Base-by-base conservation (phyloP, 2,329 filamentous ascomycete species). In the Pyrenochaeta sp. region DNA sequence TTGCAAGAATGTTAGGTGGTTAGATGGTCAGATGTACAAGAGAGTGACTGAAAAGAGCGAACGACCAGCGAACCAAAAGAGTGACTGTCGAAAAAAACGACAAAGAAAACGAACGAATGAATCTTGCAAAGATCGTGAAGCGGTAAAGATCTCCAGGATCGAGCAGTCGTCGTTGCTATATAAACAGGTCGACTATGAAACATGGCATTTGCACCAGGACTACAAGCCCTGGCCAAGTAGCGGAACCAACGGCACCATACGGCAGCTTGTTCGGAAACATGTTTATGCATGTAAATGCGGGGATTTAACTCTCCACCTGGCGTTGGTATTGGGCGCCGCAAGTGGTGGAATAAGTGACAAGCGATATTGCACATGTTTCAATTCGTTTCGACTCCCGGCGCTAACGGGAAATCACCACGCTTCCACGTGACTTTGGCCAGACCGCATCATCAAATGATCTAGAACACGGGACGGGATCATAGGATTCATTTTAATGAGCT, bases 41-140 rank as follows among this genome's bases (percentile, higher is more conserved):
- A 35, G 55, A 65, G 34, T 57, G 57, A 61, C 53, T 41, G 45
- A 53, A 68, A 60, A 48, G 53, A 64, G 59, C 55, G 61, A 62
- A 65, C 62, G 61, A 66, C 63, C 63, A 62, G 63, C 63, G 61
- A 60, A 58, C 58, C 30, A 45, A 40, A 55, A 48, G 43, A 37
- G 29, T 42, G 46, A 40, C n/a, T n/a, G 22, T 42, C 34, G n/a
- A 58, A 60, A 57, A 38, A 51, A 60, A 46, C 50, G 54, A 63
- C 46, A 51, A 51, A 52, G 49, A 51, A 28, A 32, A 32, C 30
- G 24, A 27, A 27, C 24, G 32, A 55, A 55, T 44, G 35, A 51
- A 50, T 45, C 41, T 54, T 47, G 31, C 51, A 58, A 56, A 58
- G 53, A 55, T 54, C 50, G 50, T 60, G 45, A 55, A 52, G 45